Percentiles rank a stretch among this genome's conserved stretches.
These are phyloP conservation scores for Myrica gale DNA, from an alignment of 306 rosid genomes.

Conservation along the genomic window DNA sequence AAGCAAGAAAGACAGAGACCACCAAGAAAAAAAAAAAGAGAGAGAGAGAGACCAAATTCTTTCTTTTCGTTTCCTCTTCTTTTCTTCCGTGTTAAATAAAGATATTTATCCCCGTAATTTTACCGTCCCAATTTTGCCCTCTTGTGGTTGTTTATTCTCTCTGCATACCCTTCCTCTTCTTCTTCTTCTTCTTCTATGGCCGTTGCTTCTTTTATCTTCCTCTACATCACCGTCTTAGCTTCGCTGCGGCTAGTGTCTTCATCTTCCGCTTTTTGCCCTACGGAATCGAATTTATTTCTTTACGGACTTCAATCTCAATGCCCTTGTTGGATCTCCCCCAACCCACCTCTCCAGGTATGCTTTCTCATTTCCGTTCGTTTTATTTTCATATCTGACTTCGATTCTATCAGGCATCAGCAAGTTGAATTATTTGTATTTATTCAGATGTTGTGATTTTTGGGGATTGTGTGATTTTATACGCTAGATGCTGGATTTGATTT, in stretches of 20 bases:
- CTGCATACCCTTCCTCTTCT: slow-evolving; percentile 12
- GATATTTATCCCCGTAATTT: not conserved
- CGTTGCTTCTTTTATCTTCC: slow-evolving; percentile 32
- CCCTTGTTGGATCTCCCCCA: slow-evolving; percentile 42
- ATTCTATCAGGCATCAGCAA: not conserved
- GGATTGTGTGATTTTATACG: slow-evolving; percentile 4
- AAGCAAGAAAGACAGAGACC: not conserved
- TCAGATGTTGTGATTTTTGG: not conserved
- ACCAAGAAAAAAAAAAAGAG: no score
- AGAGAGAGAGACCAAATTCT: no score
- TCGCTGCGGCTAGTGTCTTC: slow-evolving; percentile 36
- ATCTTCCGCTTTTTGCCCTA: slow-evolving; percentile 36
- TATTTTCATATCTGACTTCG: slow-evolving; percentile 3
- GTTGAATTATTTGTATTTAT: not conserved
- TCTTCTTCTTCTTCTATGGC: slow-evolving; percentile 40
- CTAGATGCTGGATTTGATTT: slow-evolving; percentile 1
- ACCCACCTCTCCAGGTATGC: slow-evolving; percentile 59
- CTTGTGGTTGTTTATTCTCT: slow-evolving; percentile 10
- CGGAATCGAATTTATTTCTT: slow-evolving; percentile 35
- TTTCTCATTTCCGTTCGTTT: not conserved
- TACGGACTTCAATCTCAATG: slow-evolving; percentile 63
- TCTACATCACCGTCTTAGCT: slow-evolving; percentile 25
- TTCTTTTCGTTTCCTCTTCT: no score
- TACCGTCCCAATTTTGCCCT: slow-evolving; percentile 36
- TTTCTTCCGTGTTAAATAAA: no score